Evolutionary conservation across 805 yeast species (phyloP), one percentile per base, ranked within the genome.

Genomic region (Kregervanrija pseudodelftensis): DNA sequence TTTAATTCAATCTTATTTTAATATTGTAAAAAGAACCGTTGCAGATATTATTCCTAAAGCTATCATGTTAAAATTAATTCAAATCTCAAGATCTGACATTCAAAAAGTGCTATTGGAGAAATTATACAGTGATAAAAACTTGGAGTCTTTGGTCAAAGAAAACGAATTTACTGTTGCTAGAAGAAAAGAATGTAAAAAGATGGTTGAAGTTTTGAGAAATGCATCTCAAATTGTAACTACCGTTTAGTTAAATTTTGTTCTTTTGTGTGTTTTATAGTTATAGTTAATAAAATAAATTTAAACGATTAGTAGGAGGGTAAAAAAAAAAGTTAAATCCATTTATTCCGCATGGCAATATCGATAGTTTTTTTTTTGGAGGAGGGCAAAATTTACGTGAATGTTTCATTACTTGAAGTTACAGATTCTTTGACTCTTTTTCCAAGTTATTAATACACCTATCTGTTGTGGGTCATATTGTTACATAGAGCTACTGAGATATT

Each of bases 21-120:
- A 79, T 59, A 93, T 93, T 62, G 96, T 93, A 40, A 88, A 90
- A 69, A 80, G 95, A 62, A 87, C 97, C 1, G 83, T 93, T 56
- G 84, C 95, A 15, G 99, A 93, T 62, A 71, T 90, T 58, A 83
- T 93, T 54, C 99, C 99, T 54, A 93, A 93, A 69, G 95, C 97
- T 3, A 77, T 93, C 51, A 89, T 90, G 95, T 74, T 91, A 58
- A 90, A 91, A 65, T 76, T 93, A 62, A 91, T 93, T 57, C 82
- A 81, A 50, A 76, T 75, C 58, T 83, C 95, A 36, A 88, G 86
- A 70, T 82, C 79, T 45, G 95, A 87, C 56, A 85, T 93, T 57
- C 99, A 95, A 69, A 86, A 82, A 63, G 95, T 85, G 54, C 73
- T 93, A 51, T 72, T 93, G 53, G 95, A 86, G 67, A 86, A 86